A percentile compares a stretch with the other conserved stretches of the same genome.
Conservation (phyloP, 169 alveolate species). For the Theileria parva region DNA sequence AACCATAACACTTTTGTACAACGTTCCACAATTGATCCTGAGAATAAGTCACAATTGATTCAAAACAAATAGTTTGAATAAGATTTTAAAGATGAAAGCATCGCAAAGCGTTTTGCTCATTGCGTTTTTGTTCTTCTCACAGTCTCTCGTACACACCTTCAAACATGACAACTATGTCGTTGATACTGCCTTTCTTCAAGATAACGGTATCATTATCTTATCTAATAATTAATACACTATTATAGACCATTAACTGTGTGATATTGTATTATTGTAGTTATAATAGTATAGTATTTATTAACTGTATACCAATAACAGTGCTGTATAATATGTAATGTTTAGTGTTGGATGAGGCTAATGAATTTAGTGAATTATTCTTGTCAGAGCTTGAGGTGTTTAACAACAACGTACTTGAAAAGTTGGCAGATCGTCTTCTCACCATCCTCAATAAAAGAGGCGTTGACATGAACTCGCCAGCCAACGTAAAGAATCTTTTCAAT, state of each 20-base stretch:
- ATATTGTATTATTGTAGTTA: not conserved
- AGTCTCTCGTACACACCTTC: not conserved
- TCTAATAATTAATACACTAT: not conserved
- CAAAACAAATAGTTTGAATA: not conserved
- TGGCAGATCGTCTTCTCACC: conserved; percentile 34
- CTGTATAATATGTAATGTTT: not conserved
- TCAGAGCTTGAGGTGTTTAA: conserved; percentile 31
- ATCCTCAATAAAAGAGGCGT: conserved; percentile 39
- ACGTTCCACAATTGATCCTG: not conserved
- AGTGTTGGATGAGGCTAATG: conserved; percentile 19
- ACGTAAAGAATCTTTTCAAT: conserved; percentile 21
- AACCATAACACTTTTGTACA: not conserved
- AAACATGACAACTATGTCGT: not conserved
- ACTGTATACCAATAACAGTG: not conserved
- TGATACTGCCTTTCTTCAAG: conserved; percentile 6
- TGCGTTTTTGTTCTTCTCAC: not conserved
- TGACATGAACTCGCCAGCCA: conserved; percentile 23
- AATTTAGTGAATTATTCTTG: conserved; percentile 17
- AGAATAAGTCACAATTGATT: not conserved
- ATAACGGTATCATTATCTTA: not conserved
- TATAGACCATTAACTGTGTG: not conserved
- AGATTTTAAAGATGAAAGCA: conserved; percentile 4
- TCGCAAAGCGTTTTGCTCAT: not conserved
- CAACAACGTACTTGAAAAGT: conserved; percentile 43
- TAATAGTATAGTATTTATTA: no score